Evolutionary conservation across 1,284 basidiomycete genomes (phyloP), one percentile per base, ranked within the genome.

Genomic region (Irpex sp.): DNA sequence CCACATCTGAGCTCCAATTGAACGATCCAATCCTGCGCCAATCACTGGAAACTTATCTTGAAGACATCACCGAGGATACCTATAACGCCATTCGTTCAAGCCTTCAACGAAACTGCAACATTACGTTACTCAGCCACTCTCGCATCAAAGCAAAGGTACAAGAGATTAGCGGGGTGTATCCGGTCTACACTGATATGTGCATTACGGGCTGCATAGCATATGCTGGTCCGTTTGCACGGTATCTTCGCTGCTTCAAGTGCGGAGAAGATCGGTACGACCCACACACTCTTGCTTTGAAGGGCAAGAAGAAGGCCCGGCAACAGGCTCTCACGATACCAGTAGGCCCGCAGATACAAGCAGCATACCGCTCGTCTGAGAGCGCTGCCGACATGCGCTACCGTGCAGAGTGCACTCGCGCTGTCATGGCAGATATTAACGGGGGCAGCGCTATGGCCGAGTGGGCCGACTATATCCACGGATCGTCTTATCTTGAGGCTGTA

Each of bases 141-240:
- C 50, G 58, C 5, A 64, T 75, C 56, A 69, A 74, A 50, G 47
- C 57, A 8, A 55, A 47, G 3, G 56, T 72, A 5, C 60, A 50
- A 9, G 55, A 71, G 0, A 55, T 74, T 49, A 72, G 56, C 13
- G 71, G 74, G 4, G 65, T 77, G 5, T 8, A 50, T 4, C 51
- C 70, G 1, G 57, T 76, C 15, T 31, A 46, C 0, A 26, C 59
- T 26, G 70, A 77, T 58, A 76, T 76, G 74, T 77, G 75, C 57
- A 33, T 69, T 31, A 67, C 72, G 6, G 66, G 68, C 5, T 76
- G 75, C 55, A 35, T 69, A 5, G 72, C 64, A 2, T 76, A 59
- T 61, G 71, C 69, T 5, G 75, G 74, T 1, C 70, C 70, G 1
- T 74, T 66, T 35, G 39, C 33, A 1, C 50, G 69, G 1, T 65